These are phyloP conservation scores for Pouteria campechiana DNA, from an alignment of 179 eudicot species.

Conservation along the genomic window DNA sequence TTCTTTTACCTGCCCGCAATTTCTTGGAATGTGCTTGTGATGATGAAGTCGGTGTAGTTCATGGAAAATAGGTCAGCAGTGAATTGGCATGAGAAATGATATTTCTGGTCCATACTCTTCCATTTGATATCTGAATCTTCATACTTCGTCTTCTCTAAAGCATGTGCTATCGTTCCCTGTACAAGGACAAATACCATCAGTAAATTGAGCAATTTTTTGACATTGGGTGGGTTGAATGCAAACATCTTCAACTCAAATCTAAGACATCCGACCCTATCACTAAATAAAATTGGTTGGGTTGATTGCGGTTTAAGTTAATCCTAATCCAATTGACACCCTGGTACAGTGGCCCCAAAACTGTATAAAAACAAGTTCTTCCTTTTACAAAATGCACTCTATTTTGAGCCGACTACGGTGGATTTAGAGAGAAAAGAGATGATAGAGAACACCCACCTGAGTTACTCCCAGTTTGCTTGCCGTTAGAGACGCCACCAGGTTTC, in stretches of 20 bases:
- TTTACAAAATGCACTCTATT: too few species aligned
- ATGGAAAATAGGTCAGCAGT: slow-evolving; percentile 80
- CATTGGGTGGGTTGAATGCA: too few species aligned
- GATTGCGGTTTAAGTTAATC: too few species aligned
- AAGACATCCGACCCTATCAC: too few species aligned
- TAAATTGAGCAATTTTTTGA: too few species aligned
- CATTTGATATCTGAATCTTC: slow-evolving; percentile 78
- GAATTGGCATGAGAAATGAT: slow-evolving; percentile 87
- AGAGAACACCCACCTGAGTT: slow-evolving; percentile 31
- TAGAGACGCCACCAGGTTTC: slow-evolving; percentile 73
- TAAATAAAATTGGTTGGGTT: too few species aligned
- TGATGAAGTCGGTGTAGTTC: slow-evolving; percentile 77
- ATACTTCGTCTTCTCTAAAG: slow-evolving; percentile 81
- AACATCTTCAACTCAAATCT: too few species aligned
- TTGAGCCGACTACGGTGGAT: not conserved
- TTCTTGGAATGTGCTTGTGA: slow-evolving; percentile 90
- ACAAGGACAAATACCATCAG: too few species aligned
- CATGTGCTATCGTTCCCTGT: slow-evolving; percentile 84
- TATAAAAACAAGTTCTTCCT: too few species aligned
- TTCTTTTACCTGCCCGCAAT: slow-evolving; percentile 82
- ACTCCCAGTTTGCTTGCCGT: slow-evolving; percentile 76
- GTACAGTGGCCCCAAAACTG: too few species aligned
- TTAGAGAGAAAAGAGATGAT: not conserved
- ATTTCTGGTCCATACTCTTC: slow-evolving; percentile 66
- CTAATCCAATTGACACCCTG: too few species aligned